Percentiles rank a stretch among this genome's conserved stretches.
Evolutionary conservation across 495 filamentous ascomycete genomes (phyloP).

Genomic region (Melanomma pulvis-pyrius): DNA sequence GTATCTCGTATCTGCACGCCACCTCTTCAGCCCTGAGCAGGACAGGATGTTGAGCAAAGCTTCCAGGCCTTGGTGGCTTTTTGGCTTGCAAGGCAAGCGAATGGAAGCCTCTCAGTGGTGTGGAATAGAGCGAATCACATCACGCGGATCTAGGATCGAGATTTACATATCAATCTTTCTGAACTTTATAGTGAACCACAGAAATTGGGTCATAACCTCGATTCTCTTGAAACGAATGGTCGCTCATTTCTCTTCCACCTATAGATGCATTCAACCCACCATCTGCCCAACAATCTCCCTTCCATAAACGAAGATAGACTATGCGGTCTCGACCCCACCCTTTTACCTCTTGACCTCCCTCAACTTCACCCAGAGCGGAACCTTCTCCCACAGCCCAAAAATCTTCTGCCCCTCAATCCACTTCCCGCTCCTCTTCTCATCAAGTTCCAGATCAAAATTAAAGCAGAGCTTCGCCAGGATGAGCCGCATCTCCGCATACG

Average conservation of each 20-base stretch:
- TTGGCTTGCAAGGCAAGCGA: too few relatives aligned
- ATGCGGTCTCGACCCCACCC: background rate
- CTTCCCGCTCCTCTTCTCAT: conserved; percentile 30
- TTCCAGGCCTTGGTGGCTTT: too few relatives aligned
- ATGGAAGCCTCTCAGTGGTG: background rate
- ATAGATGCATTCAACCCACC: too few relatives aligned
- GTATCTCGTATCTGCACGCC: background rate
- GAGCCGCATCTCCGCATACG: conserved; percentile 29
- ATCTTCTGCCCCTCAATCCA: conserved; percentile 51
- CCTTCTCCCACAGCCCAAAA: conserved; percentile 36
- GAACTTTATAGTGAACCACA: too few relatives aligned
- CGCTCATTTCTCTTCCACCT: too few relatives aligned
- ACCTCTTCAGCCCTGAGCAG: background rate
- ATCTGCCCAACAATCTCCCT: too few relatives aligned
- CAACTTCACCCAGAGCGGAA: conserved; percentile 27
- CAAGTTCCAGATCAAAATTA: conserved; percentile 33
- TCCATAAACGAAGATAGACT: too few relatives aligned
- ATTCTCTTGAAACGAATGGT: too few relatives aligned
- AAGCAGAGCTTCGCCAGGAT: conserved; percentile 26
- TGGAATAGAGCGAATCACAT: background rate
- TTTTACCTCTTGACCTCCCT: conserved; percentile 12
- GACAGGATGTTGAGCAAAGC: background rate
- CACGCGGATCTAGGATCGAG: too few relatives aligned
- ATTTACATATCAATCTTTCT: too few relatives aligned
- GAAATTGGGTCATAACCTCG: too few relatives aligned